Evolutionary conservation across 768 basidiomycete species (phyloP), one percentile per base, ranked within the genome.

Genomic region (Udeniomyces megalosporus): DNA sequence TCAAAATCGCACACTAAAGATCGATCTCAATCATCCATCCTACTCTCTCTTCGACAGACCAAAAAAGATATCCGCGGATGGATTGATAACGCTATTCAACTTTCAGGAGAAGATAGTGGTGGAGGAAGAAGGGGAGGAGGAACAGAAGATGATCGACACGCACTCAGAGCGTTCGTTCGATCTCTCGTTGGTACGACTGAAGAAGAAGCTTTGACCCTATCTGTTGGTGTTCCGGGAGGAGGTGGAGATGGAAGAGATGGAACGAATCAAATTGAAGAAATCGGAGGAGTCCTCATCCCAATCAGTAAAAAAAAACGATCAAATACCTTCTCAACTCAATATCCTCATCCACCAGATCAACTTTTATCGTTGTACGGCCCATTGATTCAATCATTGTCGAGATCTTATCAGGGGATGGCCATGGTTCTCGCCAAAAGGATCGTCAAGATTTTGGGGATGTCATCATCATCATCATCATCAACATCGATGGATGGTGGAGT

Each of bases 111-210:
- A 78, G 64, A 74, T 69, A 59, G 66, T 52, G 62, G 65, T 60
- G 74, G 74, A 62, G 49, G 47, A 68, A 14, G 61, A 61, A 38
- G 66, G 67, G 44, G 66, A 58, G 22, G 22, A 63, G 44, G 82
- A 81, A 61, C 80, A 79, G 64, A 89, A 89, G 11, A 80, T 77
- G 11, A 75, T 96, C 8, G 84, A 96, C 3, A 91, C 93, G 8
- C 67, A 85, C 2, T 84, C 88, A 83, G 93, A 92, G 66, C 66
- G 80, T 68, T 62, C 2, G 17, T 54, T 3, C 2, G 46, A n/a
- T 10, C 15, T 17, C 15, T 48, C 29, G 14, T 14, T 24, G 24
- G 38, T 8, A 42, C 20, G 1, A 20, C 15, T 51, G 10, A 4
- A 31, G 2, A 45, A 24, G 5, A 14, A 29, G 12, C 8, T 15